Percentiles rank a stretch among this genome's conserved stretches.
Conservation (phyloP, 1,139 yeast species). For the Debaryomycetaceae sp. region DNA sequence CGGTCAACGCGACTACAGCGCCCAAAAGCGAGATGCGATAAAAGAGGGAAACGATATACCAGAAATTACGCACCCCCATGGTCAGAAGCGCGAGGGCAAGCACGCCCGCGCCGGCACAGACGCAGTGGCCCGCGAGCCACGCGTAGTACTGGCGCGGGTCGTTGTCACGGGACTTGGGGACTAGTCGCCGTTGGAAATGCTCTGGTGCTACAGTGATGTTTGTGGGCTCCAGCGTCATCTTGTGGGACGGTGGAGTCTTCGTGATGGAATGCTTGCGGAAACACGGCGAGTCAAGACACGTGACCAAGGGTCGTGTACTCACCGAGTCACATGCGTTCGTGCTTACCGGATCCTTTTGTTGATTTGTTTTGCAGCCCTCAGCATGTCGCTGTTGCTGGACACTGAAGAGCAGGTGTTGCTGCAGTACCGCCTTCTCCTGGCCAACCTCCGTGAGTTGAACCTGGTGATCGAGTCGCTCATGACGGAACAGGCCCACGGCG, state of each 20-base stretch:
- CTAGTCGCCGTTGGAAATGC: slow-evolving; percentile 23
- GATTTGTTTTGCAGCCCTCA: too few relatives aligned
- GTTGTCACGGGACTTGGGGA: slow-evolving; percentile 27
- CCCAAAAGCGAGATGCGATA: slow-evolving; percentile 52
- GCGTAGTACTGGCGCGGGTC: slow-evolving; percentile 34
- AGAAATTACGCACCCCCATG: slow-evolving; percentile 32
- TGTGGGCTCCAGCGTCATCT: too few relatives aligned
- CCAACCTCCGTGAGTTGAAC: slow-evolving; percentile 25
- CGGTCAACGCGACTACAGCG: slow-evolving; percentile 39
- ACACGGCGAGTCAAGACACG: too few relatives aligned
- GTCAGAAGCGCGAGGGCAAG: slow-evolving; percentile 38
- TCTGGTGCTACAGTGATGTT: too few relatives aligned
- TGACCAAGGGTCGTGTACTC: too few relatives aligned
- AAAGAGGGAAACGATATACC: slow-evolving; percentile 31
- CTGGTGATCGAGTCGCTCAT: slow-evolving; percentile 22
- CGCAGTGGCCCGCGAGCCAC: slow-evolving; percentile 56
- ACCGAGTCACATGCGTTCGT: too few relatives aligned
- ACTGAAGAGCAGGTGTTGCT: slow-evolving; percentile 31
- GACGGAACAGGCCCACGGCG: slow-evolving; percentile 4
- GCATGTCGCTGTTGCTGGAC: too few relatives aligned
- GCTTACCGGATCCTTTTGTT: too few relatives aligned
- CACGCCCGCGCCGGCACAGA: slow-evolving; percentile 39
- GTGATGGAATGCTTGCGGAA: too few relatives aligned
- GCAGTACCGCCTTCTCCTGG: slow-evolving; percentile 39
- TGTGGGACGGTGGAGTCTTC: too few relatives aligned